Evolutionary conservation across 768 basidiomycete genomes (phyloP).

Genomic region (Lactarius pseudohatsudake): DNA sequence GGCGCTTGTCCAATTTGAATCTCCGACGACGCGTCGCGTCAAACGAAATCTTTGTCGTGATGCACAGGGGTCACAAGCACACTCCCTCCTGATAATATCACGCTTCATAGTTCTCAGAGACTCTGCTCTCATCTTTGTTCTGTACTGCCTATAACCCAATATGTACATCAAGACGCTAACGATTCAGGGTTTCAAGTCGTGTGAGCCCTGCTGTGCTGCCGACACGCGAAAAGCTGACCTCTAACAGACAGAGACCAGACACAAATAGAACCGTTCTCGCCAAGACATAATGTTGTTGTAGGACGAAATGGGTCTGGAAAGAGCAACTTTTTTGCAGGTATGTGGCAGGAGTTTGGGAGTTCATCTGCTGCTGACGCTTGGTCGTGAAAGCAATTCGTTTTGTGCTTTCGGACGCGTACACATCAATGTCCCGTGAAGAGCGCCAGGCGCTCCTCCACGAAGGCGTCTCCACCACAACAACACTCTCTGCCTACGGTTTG

Average conservation of each 20-base stretch:
- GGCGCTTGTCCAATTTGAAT: not conserved
- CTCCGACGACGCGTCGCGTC: constrained; percentile 24
- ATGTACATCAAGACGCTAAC: constrained; percentile 91
- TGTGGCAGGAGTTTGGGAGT: constrained; percentile 32
- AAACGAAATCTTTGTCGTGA: not conserved
- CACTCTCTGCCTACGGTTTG: constrained; percentile 86
- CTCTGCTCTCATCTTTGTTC: not conserved
- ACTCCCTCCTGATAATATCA: not conserved
- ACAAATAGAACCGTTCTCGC: constrained; percentile 91
- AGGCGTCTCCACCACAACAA: constrained; percentile 83
- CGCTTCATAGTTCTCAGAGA: not conserved
- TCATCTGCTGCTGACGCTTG: constrained; percentile 1
- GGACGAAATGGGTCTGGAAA: constrained; percentile 98
- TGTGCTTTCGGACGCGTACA: constrained; percentile 96
- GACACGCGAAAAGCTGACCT: constrained; percentile 10
- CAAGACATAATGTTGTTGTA: constrained; percentile 94
- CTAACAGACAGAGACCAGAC: constrained; percentile 78
- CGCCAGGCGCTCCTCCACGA: constrained; percentile 92
- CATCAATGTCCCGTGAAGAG: constrained; percentile 92
- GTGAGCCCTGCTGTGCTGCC: constrained; percentile 42
- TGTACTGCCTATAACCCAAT: not conserved
- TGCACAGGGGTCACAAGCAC: not conserved
- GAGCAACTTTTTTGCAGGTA: constrained; percentile 97
- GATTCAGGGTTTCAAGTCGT: constrained; percentile 98
- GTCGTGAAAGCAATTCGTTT: constrained; percentile 80